phyloP scores from a whole-genome alignment of 106 monocot genomes.

The Dioscorea dumetorum region DNA sequence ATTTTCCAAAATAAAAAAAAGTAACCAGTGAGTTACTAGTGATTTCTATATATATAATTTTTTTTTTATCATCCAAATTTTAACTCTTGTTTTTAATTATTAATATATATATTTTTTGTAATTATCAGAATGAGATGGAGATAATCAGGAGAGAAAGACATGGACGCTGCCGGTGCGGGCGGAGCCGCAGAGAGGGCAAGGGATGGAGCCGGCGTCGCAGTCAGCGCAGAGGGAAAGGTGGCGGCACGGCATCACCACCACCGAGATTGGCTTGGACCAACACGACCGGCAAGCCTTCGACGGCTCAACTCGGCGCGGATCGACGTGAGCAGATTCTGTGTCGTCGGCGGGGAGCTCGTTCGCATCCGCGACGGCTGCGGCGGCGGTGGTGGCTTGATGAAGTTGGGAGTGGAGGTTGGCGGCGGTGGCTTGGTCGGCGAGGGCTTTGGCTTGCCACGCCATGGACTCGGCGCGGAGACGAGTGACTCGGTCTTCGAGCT shows the following conservation, averaged over 20 bases:
- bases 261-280: constrained; percentile 20
- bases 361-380: constrained; percentile 12
- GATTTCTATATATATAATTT: too few species aligned
- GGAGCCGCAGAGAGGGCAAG: constrained; percentile 11
- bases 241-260: constrained; percentile 66
- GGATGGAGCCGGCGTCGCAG: constrained; percentile 17
- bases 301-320: constrained; percentile 34
- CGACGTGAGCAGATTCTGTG: constrained; percentile 62
- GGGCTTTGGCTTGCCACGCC: constrained; percentile 77
- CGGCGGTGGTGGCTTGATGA: constrained; percentile 31
- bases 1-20: too few species aligned
- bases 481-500: constrained; percentile 59
- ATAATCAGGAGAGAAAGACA: constrained; percentile 27
- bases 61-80: neutral
- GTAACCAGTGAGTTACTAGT: too few species aligned
- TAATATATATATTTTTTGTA: neutral
- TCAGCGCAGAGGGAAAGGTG: constrained; percentile 59
- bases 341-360: constrained; percentile 38
- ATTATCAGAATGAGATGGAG: neutral
- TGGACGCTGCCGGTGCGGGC: constrained; percentile 10
- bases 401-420: constrained; percentile 56
- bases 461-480: constrained; percentile 45
- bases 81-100: neutral
- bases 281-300: constrained; percentile 39
- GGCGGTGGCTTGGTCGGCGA: constrained; percentile 62